Conservation (phyloP, 352 stramenopile genomes). For the Lagenidium sp. region DNA sequence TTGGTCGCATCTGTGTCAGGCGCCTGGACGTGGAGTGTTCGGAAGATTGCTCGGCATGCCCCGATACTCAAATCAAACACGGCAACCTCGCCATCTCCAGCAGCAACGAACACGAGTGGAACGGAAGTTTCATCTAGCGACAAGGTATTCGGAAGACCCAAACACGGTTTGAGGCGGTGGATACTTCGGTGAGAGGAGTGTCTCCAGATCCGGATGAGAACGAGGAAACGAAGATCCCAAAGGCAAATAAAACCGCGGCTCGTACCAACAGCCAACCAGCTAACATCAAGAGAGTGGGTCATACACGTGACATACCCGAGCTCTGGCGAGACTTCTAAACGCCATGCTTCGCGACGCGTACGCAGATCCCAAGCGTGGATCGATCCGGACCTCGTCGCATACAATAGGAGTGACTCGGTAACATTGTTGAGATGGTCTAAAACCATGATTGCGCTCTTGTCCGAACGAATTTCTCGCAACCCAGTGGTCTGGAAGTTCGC, state of each 20-base stretch:
- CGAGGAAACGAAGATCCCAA: slow-evolving; percentile 95
- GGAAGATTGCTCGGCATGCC: slow-evolving; percentile 88
- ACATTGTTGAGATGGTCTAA: slow-evolving; percentile 96
- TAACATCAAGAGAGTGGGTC: slow-evolving; percentile 91
- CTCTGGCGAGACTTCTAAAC: slow-evolving; percentile 88
- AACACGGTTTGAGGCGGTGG: slow-evolving; percentile 79
- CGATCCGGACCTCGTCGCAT: slow-evolving; percentile 88
- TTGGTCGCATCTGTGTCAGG: slow-evolving; percentile 67
- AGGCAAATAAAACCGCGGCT: slow-evolving; percentile 92
- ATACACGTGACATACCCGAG: slow-evolving; percentile 95
- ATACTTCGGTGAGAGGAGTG: slow-evolving; percentile 90
- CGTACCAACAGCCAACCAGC: slow-evolving; percentile 93
- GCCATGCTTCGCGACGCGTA: slow-evolving; percentile 88
- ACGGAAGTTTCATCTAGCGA: slow-evolving; percentile 64
- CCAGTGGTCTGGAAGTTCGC: slow-evolving; percentile 64
- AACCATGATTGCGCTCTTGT: slow-evolving; percentile 89
- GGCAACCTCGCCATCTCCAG: slow-evolving; percentile 89
- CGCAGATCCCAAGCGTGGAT: slow-evolving; percentile 91
- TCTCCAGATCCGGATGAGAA: slow-evolving; percentile 94
- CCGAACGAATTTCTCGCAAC: slow-evolving; percentile 66
- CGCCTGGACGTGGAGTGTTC: slow-evolving; percentile 71
- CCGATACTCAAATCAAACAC: slow-evolving; percentile 86
- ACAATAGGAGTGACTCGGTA: slow-evolving; percentile 90
- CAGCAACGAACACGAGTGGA: slow-evolving; percentile 92
- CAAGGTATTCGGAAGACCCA: slow-evolving; percentile 72